Evolutionary conservation across 768 basidiomycete genomes (phyloP), one percentile per base, ranked within the genome.

Genomic region (Tylopilus sp.): DNA sequence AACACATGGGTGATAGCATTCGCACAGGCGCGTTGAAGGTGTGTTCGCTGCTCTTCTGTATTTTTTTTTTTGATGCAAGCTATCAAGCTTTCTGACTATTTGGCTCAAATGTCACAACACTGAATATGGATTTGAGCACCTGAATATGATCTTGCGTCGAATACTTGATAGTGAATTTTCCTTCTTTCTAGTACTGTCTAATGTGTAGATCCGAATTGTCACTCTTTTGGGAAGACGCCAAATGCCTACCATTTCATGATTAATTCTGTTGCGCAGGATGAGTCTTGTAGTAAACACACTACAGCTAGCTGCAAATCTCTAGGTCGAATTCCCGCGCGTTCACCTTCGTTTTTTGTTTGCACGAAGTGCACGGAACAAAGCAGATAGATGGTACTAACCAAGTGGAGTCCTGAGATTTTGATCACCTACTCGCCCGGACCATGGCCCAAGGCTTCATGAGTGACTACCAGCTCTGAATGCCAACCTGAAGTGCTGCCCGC

Each of bases 1-100:
- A 93, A 75, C 89, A 86, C 60, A 77, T 86, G 16, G 86, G 83
- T 1, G 91, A 93, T 61, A 89, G 76, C 52, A 83, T 96, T 46
- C 73, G 93, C 59, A 72, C 78, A 7, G 89, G 90, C 1, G 93
- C 91, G 16, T 71, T 96, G 59, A 94, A 92, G 82, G 88, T 92
- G 48, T 50, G 79, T 72, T 2, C 31, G 28, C 16, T 34, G 29
- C 58, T 52, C 29, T 44, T 21, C 28, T 2, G 9, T 14, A 25
- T 30, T 26, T 13, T 6, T 16, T 36, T 29, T 9, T 4, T 40
- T 62, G 30, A 61, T 46, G 14, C 14, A 28, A 26, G 11, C 14
- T 13, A 54, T n/a, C 25, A 52, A 82, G 81, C 73, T 85, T 29
- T 83, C 83, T 22, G 83, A 84, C 63, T 88, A 88, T 61, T 70